These are phyloP conservation scores for Russula ochroleuca DNA, from an alignment of 768 basidiomycete species.

Conservation along the genomic window DNA sequence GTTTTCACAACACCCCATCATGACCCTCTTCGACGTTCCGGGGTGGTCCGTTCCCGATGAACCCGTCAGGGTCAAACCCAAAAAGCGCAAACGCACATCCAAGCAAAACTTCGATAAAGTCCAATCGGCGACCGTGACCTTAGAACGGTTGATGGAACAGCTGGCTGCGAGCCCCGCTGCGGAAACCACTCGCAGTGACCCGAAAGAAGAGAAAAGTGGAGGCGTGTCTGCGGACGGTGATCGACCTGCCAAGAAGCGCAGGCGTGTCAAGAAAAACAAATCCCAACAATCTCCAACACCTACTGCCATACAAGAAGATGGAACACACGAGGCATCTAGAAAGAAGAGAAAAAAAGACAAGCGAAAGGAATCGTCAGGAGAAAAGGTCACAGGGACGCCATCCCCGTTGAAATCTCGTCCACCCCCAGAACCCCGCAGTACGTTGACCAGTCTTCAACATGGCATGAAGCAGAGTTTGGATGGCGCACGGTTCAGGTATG, in stretches of 20 bases:
- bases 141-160: slow-evolving; percentile 58
- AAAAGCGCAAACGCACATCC: slow-evolving; percentile 50
- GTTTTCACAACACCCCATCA: slow-evolving; percentile 22
- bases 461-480: slow-evolving; percentile 75
- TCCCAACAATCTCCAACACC: neutral
- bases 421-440: slow-evolving; percentile 11
- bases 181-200: neutral
- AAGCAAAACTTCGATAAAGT: slow-evolving; percentile 39
- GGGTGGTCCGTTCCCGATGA: slow-evolving; percentile 55
- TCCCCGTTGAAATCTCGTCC: slow-evolving; percentile 1
- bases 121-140: slow-evolving; percentile 44
- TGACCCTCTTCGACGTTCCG: slow-evolving; percentile 60
- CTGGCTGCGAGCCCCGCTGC: slow-evolving; percentile 35
- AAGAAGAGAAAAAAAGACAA: slow-evolving; percentile 14
- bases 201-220: neutral
- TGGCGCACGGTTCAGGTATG: slow-evolving; percentile 84
- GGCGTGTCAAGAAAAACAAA: neutral
- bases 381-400: neutral
- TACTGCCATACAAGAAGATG: neutral
- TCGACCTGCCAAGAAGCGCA: slow-evolving; percentile 8
- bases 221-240: neutral
- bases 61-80: slow-evolving; percentile 34
- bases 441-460: slow-evolving; percentile 68
- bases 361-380: slow-evolving; percentile 1
- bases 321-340: neutral